Evolutionary conservation across 2,329 filamentous ascomycete species (phyloP).

Genomic region (Colletotrichum musae): DNA sequence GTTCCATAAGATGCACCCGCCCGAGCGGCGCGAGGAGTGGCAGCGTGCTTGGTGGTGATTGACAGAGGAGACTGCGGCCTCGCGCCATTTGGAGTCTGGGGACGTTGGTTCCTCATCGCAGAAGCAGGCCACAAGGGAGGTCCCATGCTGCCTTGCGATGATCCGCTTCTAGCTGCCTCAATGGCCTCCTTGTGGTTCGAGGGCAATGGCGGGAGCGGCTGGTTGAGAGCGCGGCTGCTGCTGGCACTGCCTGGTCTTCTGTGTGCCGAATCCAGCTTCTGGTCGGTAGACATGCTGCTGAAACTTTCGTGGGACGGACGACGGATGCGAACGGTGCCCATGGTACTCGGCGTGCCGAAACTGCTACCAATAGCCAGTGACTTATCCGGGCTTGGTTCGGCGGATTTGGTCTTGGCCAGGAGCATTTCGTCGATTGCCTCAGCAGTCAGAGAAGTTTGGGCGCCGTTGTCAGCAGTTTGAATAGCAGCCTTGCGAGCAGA

Average conservation of each 20-base stretch:
- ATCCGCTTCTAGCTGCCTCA: conserved; percentile 78
- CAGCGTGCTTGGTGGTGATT: conserved; percentile 66
- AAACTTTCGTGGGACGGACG: conserved; percentile 64
- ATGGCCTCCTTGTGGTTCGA: conserved; percentile 87
- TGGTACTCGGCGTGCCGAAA: conserved; percentile 55
- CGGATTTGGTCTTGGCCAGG: conserved; percentile 61
- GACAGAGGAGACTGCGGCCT: conserved; percentile 58
- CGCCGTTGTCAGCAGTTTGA: conserved; percentile 77
- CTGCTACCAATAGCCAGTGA: conserved; percentile 54
- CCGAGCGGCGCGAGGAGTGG: conserved; percentile 68
- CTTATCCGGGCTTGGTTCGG: conserved; percentile 51
- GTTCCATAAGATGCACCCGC: conserved; percentile 60
- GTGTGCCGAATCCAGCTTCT: conserved; percentile 24
- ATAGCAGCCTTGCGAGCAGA: conserved; percentile 55
- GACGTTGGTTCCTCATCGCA: conserved; percentile 68
- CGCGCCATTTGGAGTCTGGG: conserved; percentile 72
- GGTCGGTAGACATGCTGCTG: conserved; percentile 53
- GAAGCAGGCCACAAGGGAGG: conserved; percentile 89
- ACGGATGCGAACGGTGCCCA: conserved; percentile 59
- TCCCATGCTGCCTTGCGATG: conserved; percentile 77
- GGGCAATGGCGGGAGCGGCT: conserved; percentile 79
- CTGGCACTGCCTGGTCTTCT: conserved; percentile 80
- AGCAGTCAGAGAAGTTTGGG: conserved; percentile 88
- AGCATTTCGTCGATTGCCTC: conserved; percentile 85
- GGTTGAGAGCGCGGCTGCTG: conserved; percentile 68